phyloP scores from a whole-genome alignment of 176 grass and related monocot genomes.

The Eleusine indica region DNA sequence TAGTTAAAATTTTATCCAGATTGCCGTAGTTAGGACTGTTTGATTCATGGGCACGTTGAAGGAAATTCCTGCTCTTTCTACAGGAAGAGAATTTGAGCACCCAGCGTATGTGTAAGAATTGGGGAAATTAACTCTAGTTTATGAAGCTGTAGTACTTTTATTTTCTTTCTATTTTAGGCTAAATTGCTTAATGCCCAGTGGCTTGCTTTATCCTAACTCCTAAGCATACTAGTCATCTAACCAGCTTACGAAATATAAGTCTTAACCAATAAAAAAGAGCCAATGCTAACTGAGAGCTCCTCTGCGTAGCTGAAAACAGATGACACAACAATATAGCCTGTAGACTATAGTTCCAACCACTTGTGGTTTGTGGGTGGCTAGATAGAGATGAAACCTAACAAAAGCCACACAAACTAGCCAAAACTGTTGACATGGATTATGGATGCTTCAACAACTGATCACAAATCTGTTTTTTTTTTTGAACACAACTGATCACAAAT shows the following conservation, averaged over 20 bases:
- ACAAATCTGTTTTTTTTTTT: no score
- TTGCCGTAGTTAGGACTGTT: background rate
- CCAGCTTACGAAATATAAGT: background rate
- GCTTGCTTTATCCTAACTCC: background rate
- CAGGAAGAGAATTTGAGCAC: background rate
- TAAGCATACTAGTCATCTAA: background rate
- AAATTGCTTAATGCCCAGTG: background rate
- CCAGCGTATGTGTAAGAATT: background rate
- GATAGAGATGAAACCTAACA: no score
- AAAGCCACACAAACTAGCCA: no score
- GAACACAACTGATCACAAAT: no score
- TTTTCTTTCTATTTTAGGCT: background rate
- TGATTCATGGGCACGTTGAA: background rate
- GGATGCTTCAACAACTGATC: no score
- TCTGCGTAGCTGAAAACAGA: background rate
- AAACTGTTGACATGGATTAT: no score
- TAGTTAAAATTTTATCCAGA: no score
- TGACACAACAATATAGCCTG: no score
- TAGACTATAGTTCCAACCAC: no score
- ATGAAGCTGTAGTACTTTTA: background rate
- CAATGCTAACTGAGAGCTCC: background rate
- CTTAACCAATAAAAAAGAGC: background rate
- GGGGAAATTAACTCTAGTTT: background rate
- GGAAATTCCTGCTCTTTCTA: background rate
- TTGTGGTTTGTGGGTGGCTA: no score